Conservation (phyloP, 2,329 filamentous ascomycete species). For the Neurospora sp. region DNA sequence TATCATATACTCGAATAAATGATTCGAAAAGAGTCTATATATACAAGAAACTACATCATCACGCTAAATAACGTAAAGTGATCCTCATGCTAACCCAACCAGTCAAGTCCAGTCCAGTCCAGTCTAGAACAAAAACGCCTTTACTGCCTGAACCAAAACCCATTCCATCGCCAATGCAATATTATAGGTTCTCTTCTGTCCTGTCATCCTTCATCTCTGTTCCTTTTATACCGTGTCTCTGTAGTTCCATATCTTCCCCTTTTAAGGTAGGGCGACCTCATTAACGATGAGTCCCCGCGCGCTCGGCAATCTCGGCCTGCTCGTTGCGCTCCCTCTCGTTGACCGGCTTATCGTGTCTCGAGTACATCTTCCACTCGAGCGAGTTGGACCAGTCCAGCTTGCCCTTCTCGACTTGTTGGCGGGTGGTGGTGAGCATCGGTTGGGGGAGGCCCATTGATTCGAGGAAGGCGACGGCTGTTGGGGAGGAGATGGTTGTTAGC, state of each 20-base stretch:
- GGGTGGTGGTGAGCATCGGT: conserved; percentile 46
- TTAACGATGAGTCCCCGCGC: not conserved
- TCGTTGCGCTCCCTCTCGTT: conserved; percentile 22
- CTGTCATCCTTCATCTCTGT: not conserved
- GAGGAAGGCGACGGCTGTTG: conserved; percentile 47
- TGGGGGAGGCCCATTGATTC: conserved; percentile 58
- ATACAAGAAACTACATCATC: not conserved
- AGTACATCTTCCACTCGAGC: conserved; percentile 53
- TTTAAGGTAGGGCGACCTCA: not conserved
- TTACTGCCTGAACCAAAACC: not conserved
- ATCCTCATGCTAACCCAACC: not conserved
- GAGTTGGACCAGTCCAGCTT: conserved; percentile 48
- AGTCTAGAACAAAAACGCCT: not conserved
- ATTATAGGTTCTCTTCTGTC: not conserved
- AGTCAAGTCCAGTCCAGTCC: not conserved
- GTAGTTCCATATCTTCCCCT: no score
- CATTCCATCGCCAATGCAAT: not conserved
- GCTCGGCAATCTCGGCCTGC: not conserved
- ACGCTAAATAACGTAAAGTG: not conserved
- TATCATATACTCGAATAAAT: not conserved
- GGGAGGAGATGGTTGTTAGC: not conserved
- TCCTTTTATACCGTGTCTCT: no score
- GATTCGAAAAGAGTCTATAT: not conserved
- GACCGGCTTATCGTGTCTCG: conserved; percentile 44
- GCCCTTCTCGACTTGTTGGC: conserved; percentile 51